A percentile compares a stretch with the other conserved stretches of the same genome.
These are phyloP conservation scores for Saccharomyces hybrid DNA, from an alignment of 1,139 yeast genomes.

Conservation along the genomic window DNA sequence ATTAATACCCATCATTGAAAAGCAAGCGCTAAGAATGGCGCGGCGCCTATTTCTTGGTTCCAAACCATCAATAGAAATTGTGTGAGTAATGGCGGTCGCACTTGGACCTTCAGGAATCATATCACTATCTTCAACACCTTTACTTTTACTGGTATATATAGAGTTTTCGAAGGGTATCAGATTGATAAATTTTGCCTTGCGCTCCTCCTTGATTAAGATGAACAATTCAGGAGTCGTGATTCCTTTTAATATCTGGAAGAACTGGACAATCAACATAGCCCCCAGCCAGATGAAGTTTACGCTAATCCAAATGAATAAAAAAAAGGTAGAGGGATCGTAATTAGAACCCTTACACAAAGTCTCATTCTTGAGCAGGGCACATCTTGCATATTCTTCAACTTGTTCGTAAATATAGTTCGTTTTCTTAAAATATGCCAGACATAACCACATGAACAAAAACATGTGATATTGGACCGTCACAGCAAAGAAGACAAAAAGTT, in stretches of 20 bases:
- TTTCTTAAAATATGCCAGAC: slow-evolving; percentile 41
- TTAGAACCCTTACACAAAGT: slow-evolving; percentile 50
- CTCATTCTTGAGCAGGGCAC: slow-evolving; percentile 43
- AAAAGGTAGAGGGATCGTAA: slow-evolving; percentile 47
- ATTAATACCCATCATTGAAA: slow-evolving; percentile 30
- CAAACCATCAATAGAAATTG: slow-evolving; percentile 19
- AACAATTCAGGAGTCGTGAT: slow-evolving; percentile 65
- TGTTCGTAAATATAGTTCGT: slow-evolving; percentile 17
- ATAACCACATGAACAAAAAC: slow-evolving; percentile 37
- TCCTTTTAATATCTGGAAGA: slow-evolving; percentile 66
- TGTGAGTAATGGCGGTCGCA: slow-evolving; percentile 20
- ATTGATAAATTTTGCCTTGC: slow-evolving; percentile 1
- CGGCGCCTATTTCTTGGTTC: not conserved
- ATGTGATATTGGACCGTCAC: slow-evolving; percentile 49
- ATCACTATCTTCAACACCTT: not conserved
- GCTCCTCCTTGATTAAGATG: slow-evolving; percentile 25
- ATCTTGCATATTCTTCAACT: slow-evolving; percentile 22
- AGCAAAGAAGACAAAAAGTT: slow-evolving; percentile 62
- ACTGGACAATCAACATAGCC: slow-evolving; percentile 56
- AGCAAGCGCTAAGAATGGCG: slow-evolving; percentile 11
- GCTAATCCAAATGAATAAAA: slow-evolving; percentile 47
- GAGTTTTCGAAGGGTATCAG: not conserved
- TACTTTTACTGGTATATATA: not conserved
- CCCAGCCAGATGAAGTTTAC: slow-evolving; percentile 63
- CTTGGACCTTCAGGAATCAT: slow-evolving; percentile 3